phyloP scores from a whole-genome alignment of 1,284 basidiomycete species.

The Trametes versicolor region DNA sequence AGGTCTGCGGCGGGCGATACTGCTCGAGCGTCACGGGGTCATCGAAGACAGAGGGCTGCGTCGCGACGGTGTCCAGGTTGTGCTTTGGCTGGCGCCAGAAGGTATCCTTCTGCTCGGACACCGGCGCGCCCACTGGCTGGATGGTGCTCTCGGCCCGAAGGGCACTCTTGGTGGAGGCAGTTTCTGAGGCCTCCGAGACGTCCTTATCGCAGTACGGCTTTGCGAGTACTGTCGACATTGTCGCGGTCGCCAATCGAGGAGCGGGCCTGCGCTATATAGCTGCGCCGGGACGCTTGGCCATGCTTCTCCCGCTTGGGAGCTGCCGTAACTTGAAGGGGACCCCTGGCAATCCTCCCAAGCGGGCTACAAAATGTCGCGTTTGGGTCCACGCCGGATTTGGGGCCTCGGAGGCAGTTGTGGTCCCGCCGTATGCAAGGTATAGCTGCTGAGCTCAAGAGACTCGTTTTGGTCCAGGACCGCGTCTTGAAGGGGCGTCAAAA shows the following conservation, averaged over 20 bases:
- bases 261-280: constrained; percentile 2
- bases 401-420: no score
- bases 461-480: no score
- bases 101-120: constrained; percentile 31
- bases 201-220: constrained; percentile 23
- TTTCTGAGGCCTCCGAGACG: constrained; percentile 21
- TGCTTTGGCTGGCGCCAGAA: constrained; percentile 41
- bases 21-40: constrained; percentile 61
- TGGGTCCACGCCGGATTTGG: no score
- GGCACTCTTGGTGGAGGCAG: constrained; percentile 31
- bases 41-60: constrained; percentile 49
- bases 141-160: constrained; percentile 35
- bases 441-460: no score
- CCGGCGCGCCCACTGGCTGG: constrained; percentile 39
- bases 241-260: constrained; percentile 13
- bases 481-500: no score
- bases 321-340: no score
- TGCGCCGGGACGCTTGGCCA: constrained; percentile 16
- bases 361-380: no score
- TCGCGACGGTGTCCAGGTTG: constrained; percentile 45
- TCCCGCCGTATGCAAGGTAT: no score
- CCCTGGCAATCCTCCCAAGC: no score
- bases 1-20: constrained; percentile 65
- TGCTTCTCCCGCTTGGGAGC: constrained; percentile 17
- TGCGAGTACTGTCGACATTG: constrained; percentile 40